Evolutionary conservation across 2,329 filamentous ascomycete genomes (phyloP), one percentile per base, ranked within the genome.

Genomic region (Exserohilum rostratum): DNA sequence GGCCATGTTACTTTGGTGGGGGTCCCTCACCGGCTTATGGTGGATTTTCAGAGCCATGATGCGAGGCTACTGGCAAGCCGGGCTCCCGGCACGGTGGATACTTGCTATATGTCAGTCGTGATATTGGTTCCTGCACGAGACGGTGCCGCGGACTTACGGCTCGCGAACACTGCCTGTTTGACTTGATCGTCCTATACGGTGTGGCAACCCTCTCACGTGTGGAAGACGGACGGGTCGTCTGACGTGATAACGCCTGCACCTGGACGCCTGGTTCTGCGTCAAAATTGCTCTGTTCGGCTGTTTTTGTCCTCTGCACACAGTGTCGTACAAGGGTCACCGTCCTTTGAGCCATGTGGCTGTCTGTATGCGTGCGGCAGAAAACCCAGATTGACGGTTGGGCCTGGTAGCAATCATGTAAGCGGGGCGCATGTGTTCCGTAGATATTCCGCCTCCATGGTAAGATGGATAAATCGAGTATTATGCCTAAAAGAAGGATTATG

Each of bases 341-440:
- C 47, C 27, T 57, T 60, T 57, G 37, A 46, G 55, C 58, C 45
- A 60, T 53, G 48, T 58, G 55, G 47, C 44, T 50, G 48, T 27
- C 49, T 42, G 53, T 53, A 29, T 45, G 12, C 33, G 29, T 22
- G 35, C 48, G 31, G 42, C 17, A 46, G 13, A 3, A 44, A 37
- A 33, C 12, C 40, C 46, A 20, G 5, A 7, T 12, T 31, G 46
- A 50, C 35, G 54, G 33, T 44, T 42, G 25, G 46, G 12, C 7
- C n/a, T 15, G 22, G 6, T 22, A 50, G n/a, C n/a, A 35, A 17
- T 25, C 22, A 7, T 5, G 4, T 25, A 25, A 25, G 22, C 22
- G 22, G 22, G 22, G 22, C 22, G 22, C 22, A 25, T 25, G 22
- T 25, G 22, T 25, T 25, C 22, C 22, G 7, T 25, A 7, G 22